Evolutionary conservation across 257 asterid genomes (phyloP), one percentile per base, ranked within the genome.

Genomic region (Nicotiana benthamiana): DNA sequence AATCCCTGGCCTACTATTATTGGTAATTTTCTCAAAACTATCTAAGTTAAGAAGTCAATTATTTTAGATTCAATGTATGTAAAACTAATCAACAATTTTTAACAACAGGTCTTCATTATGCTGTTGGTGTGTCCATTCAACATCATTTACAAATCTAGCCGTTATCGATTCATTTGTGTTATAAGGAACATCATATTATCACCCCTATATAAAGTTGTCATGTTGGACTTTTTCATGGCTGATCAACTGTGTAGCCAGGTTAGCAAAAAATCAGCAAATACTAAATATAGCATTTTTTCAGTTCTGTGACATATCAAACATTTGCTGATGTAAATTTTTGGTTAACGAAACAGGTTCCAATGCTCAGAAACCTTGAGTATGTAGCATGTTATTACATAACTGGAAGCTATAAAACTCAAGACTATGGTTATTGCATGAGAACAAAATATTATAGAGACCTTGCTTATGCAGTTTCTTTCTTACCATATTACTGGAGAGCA

Each of bases 211-310:
- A 93, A 95, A 85, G 99, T 95, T 84, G 90, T 89, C 80, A 95
- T 95, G 98, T 91, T 95, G 60, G 99, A 95, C 72, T 93, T 95
- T 84, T 95, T 93, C 91, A 93, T 91, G 94, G 98, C 98, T 75
- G 98, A 95, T 93, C 98, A 95, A 79, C 94, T 95, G 61, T 95
- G 98, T 80, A 95, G 98, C 89, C 98, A 95, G 93, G 98, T 95
- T 60, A 57, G 28, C 26, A 26, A 17, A 64, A 70, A 72, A 46
- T 70, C 77, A 70, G 8, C 15, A 22, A 4, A 72, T 46, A 51
- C 56, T 20, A 68, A 40, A 13, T 6, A 52, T 46, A 46, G 22
- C 15, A 46, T 7, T 72, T n/a, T 24, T 24, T 46, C 1, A 36
- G 34, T 40, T 20, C 36, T 43, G 24, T 43, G 9, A 22, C 59